A percentile compares a stretch with the other conserved stretches of the same genome.
These are phyloP conservation scores for Backusella parvicylindrica DNA, from an alignment of 192 early-diverging fungal genomes.

Conservation along the genomic window DNA sequence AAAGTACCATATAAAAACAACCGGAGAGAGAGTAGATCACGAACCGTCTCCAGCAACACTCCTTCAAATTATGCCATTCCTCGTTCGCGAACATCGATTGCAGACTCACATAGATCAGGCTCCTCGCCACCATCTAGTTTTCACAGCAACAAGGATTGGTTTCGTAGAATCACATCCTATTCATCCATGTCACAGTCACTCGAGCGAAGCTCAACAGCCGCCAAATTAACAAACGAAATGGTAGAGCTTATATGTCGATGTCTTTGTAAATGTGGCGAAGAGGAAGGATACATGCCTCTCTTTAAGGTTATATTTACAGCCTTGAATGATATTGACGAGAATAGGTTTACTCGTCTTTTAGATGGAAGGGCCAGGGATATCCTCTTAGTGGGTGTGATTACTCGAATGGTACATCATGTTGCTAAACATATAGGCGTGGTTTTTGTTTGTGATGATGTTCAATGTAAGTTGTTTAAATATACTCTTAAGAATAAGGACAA, in stretches of 20 bases:
- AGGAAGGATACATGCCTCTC: slow-evolving; percentile 29
- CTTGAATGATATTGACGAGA: slow-evolving; percentile 35
- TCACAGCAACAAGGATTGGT: not conserved
- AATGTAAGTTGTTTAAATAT: slow-evolving; percentile 36
- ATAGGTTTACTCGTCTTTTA: slow-evolving; percentile 21
- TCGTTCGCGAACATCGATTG: not conserved
- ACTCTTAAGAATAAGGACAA: not conserved
- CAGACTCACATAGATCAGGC: not conserved
- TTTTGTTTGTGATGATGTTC: slow-evolving; percentile 44
- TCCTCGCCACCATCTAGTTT: not conserved
- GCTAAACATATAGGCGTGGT: slow-evolving; percentile 33
- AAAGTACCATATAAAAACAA: slow-evolving; percentile 33
- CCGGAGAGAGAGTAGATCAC: not conserved
- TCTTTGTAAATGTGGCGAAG: slow-evolving; percentile 39
- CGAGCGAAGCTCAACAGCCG: not conserved
- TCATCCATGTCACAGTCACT: not conserved
- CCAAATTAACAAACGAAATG: slow-evolving; percentile 10
- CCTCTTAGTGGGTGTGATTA: slow-evolving; percentile 36
- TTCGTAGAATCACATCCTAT: not conserved
- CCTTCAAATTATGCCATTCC: not conserved
- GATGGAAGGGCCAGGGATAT: slow-evolving; percentile 33
- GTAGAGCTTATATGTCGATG: slow-evolving; percentile 30
- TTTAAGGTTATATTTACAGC: slow-evolving; percentile 29
- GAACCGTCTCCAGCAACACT: not conserved
- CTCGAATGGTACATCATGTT: slow-evolving; percentile 34